A percentile compares a stretch with the other conserved stretches of the same genome.
Evolutionary conservation across 2,329 filamentous ascomycete genomes (phyloP).

Genomic region (Trichoderma lentiforme): DNA sequence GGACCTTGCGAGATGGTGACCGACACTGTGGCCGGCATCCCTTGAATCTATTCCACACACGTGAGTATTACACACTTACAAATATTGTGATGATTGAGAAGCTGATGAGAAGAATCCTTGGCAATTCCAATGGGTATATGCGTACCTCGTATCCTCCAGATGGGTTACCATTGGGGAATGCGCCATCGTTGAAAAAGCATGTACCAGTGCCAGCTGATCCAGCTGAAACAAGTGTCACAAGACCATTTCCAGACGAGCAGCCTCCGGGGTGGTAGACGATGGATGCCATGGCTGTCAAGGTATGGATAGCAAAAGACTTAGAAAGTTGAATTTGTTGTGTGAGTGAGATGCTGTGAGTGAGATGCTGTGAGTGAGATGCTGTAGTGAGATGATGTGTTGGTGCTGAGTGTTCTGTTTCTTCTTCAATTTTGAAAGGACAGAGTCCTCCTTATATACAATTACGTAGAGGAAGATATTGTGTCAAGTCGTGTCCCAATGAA

Average conservation of each 20-base stretch:
- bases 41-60: conserved; percentile 1
- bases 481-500: background rate
- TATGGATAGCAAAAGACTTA: background rate
- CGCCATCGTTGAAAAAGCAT: conserved; percentile 7
- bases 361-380: no score
- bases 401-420: background rate
- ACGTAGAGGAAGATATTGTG: background rate
- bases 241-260: background rate
- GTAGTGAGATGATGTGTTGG: background rate
- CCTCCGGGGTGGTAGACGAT: conserved; percentile 3
- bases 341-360: background rate
- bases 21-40: conserved; percentile 11
- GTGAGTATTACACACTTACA: background rate
- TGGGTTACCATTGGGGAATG: background rate
- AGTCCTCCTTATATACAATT: background rate
- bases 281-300: background rate
- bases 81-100: background rate
- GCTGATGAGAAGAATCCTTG: background rate
- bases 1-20: conserved; percentile 4
- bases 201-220: background rate
- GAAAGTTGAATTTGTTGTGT: background rate
- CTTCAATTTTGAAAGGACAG: background rate
- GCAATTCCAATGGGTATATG: background rate
- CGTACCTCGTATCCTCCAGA: conserved; percentile 13
- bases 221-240: conserved; percentile 9